Base-by-base conservation (phyloP, 2,329 filamentous ascomycete genomes). In the Ambrosiella xylebori region DNA sequence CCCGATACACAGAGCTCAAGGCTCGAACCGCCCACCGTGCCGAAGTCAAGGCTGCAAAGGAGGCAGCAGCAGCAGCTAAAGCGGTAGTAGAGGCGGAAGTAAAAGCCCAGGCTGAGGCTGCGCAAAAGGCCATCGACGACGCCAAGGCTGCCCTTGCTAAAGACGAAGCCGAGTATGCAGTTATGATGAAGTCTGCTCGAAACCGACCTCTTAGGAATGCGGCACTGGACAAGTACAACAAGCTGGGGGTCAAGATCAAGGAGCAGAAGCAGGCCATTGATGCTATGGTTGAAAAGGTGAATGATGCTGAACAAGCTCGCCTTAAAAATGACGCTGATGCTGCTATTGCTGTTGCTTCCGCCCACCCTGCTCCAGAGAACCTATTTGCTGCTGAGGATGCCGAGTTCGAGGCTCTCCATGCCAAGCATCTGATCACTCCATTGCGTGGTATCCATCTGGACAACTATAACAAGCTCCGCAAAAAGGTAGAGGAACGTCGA, bases 321-420 rank as follows among this genome's bases (percentile, higher is more conserved):
- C 39, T 50, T n/a, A 41, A 56, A 37, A 52, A 51, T 2, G 54
- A 56, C 15, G 58, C 49, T 19, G 49, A 60, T 11, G 50, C 58
- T 17, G 47, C 50, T 9, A 41, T 41, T 27, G 51, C 40, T 7
- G 58, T 47, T n/a, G 52, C 11, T 3, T 44, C 37, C 9, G 39
- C 38, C 2, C 38, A 54, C 5, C 49, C 54, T 11, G 8, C 47
- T 19, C n/a, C 47, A 15, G 45, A 51, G 17, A 53, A 60, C 47
- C 56, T 56, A 3, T 57, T 58, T 51, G 59, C 56, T 7, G 74
- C 70, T 1, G 75, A 77, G 63, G 79, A 77, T 67, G 81, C 76
- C 67, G 84, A 84, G 68, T 74, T 74, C 62, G 72, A 72, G 40
- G 68, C 69, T 38, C 74, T 74, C 61, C 67, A 71, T 37, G 69